Base-by-base conservation (phyloP, 2,329 filamentous ascomycete genomes). In the Coniochaeta sp. region DNA sequence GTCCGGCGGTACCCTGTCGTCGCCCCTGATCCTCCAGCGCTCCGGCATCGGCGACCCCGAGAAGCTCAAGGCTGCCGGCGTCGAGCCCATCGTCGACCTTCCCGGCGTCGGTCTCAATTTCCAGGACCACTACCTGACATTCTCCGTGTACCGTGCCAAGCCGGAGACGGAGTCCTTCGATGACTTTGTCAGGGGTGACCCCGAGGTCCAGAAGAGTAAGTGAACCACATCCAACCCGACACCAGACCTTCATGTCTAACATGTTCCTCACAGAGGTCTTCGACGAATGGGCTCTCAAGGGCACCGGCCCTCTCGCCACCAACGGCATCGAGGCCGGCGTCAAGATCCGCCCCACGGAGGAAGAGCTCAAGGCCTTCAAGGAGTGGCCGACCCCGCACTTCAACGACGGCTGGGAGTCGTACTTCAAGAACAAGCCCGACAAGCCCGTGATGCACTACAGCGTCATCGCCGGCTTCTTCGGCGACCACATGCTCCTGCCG, bases 381-480 rank as follows among this genome's bases (percentile, higher is more conserved):
- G 77, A 67, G 6, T 89, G 87, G 86, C 87, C 87, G 0, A 89
- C 82, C 47, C 81, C 82, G 10, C 83, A 89, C 50, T 92, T 92
- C 73, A 78, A 77, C 45, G 77, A 79, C 6, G 86, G 87, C 2
- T 92, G 87, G 86, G 82, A 91, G 60, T 84, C 79, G 51, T 91
- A 92, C 71, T 92, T 91, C 69, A 87, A 89, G 73, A 70, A 91
- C 64, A 91, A 91, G 73, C 86, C 86, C 1, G 87, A 91, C 68
- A 91, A 91, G 76, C 88, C 87, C 0, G 87, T 91, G 40, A 91
- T 91, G 87, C 88, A 91, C 64, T 91, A 91, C 70, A 86, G 79
- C 1, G 81, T 91, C 51, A 90, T 91, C 61, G 73, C 85, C 14
- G 85, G 85, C 56, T 81, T 75, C 75, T 81, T 81, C 28, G 78